These are phyloP conservation scores for Ganoderma leucocontextum DNA, from an alignment of 1,284 basidiomycete species.

Conservation along the genomic window DNA sequence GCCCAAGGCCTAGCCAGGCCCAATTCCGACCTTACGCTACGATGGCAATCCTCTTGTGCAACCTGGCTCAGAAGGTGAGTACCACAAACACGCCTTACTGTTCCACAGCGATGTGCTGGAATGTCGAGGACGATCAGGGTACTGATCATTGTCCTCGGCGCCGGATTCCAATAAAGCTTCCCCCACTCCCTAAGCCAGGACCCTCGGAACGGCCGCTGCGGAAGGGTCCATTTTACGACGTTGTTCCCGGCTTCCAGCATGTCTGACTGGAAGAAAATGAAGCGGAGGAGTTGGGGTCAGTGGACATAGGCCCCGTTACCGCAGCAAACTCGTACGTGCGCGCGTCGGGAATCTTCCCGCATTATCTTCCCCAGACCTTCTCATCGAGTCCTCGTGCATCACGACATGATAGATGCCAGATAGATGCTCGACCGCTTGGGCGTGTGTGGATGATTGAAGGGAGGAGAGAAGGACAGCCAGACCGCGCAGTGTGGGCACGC, in stretches of 20 bases:
- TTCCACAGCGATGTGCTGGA: neutral
- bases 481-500: neutral
- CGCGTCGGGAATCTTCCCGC: neutral
- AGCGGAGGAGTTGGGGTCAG: neutral
- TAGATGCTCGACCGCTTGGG: neutral
- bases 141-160: neutral
- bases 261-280: neutral
- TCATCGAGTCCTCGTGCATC: constrained; percentile 1
- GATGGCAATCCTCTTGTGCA: neutral
- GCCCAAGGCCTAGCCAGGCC: neutral
- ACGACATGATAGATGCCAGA: neutral
- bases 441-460: neutral
- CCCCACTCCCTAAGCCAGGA: neutral
- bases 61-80: neutral
- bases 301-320: neutral
- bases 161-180: no score
- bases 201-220: neutral
- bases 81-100: neutral
- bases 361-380: neutral
- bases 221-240: neutral
- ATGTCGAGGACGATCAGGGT: constrained; percentile 8
- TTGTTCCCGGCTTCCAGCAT: neutral
- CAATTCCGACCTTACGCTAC: neutral
- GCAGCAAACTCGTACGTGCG: neutral
- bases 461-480: neutral